Evolutionary conservation across 768 basidiomycete genomes (phyloP).

Genomic region (Coprinellus aureogranulatus): DNA sequence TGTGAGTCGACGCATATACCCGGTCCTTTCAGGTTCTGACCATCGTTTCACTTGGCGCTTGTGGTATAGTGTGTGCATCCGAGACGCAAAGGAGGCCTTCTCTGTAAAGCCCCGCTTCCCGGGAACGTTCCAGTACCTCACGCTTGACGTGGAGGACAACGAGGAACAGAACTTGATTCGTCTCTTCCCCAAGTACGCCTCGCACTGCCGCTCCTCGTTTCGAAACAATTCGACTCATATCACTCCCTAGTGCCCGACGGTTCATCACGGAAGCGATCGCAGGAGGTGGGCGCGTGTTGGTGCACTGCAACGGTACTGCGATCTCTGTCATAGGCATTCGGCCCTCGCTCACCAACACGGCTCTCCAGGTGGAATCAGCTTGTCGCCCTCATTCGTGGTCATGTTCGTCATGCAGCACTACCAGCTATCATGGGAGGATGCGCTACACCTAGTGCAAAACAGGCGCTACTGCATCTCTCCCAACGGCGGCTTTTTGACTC

Average conservation of each 20-base stretch:
- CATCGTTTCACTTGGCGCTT: too few species aligned
- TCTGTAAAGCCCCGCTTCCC: slow-evolving; percentile 85
- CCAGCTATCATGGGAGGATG: slow-evolving; percentile 83
- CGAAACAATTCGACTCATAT: neutral
- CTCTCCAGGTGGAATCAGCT: slow-evolving; percentile 72
- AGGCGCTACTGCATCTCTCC: slow-evolving; percentile 92
- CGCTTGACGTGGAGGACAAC: slow-evolving; percentile 84
- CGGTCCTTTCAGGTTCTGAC: slow-evolving; percentile 5
- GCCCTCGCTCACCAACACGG: neutral
- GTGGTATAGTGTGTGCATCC: slow-evolving; percentile 76
- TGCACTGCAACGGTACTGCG: slow-evolving; percentile 83
- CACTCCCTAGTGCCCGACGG: slow-evolving; percentile 58
- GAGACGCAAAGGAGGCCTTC: slow-evolving; percentile 87
- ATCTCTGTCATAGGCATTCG: neutral
- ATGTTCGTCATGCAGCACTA: slow-evolving; percentile 92
- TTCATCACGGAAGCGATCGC: slow-evolving; percentile 72
- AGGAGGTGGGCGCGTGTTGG: slow-evolving; percentile 71
- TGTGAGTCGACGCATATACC: slow-evolving; percentile 44
- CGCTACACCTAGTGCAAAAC: slow-evolving; percentile 84
- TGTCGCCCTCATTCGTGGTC: slow-evolving; percentile 86
- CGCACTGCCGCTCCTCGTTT: neutral
- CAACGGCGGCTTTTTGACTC: slow-evolving; percentile 86
- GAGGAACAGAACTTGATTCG: slow-evolving; percentile 95
- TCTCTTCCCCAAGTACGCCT: slow-evolving; percentile 78
- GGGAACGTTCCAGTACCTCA: slow-evolving; percentile 72